Conservation (phyloP, 257 asterid species). For the Gentiana dahurica region DNA sequence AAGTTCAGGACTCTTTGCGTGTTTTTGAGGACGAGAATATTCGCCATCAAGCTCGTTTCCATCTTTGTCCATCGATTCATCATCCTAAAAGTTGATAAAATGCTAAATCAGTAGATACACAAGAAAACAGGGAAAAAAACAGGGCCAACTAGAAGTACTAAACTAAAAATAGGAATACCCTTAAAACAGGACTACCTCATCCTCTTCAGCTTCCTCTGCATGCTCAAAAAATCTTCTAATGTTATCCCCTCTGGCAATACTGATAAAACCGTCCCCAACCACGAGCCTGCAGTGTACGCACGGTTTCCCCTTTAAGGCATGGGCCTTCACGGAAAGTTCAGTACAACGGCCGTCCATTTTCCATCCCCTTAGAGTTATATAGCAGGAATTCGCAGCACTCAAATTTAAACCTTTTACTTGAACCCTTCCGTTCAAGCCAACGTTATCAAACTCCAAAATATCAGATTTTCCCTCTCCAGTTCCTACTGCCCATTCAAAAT, state of each 20-base stretch:
- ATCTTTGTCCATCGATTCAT: constrained; percentile 96
- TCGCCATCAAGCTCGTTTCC: constrained; percentile 88
- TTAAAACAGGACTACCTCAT: constrained; percentile 59
- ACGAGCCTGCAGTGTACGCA: constrained; percentile 95
- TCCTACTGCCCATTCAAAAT: constrained; percentile 98
- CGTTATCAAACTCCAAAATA: constrained; percentile 81
- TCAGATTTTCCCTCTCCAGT: constrained; percentile 93
- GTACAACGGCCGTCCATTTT: constrained; percentile 77
- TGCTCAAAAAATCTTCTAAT: constrained; percentile 88
- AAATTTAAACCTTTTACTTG: constrained; percentile 86
- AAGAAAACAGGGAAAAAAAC: background rate
- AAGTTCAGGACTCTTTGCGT: constrained; percentile 99
- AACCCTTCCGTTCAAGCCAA: constrained; percentile 75
- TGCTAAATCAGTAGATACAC: constrained; percentile 3
- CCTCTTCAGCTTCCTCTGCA: constrained; percentile 99
- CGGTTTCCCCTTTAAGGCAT: constrained; percentile 84
- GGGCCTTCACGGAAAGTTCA: constrained; percentile 87
- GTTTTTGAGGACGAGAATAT: constrained; percentile 98
- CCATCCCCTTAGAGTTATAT: constrained; percentile 85
- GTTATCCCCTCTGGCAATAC: constrained; percentile 70
- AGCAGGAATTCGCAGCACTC: constrained; percentile 71
- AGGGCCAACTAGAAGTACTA: background rate
- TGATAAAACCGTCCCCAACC: constrained; percentile 85
- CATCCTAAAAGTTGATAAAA: constrained; percentile 51
- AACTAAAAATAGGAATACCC: background rate